These are phyloP conservation scores for Alternaria metachromatica DNA, from an alignment of 2,329 filamentous ascomycete genomes.

Conservation along the genomic window DNA sequence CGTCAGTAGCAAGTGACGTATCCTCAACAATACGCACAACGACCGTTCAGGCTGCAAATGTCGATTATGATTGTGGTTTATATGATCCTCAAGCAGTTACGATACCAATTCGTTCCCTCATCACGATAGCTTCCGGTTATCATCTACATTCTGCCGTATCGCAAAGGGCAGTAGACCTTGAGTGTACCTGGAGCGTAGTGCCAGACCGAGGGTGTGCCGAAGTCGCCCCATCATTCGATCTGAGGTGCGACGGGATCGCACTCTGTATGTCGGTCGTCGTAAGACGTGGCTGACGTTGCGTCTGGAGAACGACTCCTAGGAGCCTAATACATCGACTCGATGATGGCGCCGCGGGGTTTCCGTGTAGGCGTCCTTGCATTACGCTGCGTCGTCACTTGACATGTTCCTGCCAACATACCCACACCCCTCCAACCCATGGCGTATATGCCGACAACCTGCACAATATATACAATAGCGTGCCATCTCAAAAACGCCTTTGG, in stretches of 20 bases:
- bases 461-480: constrained; percentile 18
- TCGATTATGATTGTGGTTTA: no score
- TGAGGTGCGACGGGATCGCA: neutral
- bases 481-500: constrained; percentile 14
- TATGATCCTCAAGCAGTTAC: no score
- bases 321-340: neutral
- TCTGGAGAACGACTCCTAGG: neutral
- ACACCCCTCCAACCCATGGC: neutral
- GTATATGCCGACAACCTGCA: neutral
- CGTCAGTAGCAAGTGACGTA: no score
- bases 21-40: no score
- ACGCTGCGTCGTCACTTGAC: neutral
- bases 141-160: no score
- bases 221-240: fast-evolving
- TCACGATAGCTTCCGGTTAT: no score
- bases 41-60: no score
- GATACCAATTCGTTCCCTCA: no score
- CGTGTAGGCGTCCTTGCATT: neutral
- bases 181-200: no score
- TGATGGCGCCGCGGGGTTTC: neutral
- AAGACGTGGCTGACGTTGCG: neutral
- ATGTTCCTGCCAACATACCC: neutral
- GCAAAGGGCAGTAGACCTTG: no score
- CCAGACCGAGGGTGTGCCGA: neutral
- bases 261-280: fast-evolving